Percentiles rank a stretch among this genome's conserved stretches.
Evolutionary conservation across 257 asterid species (phyloP).

Genomic region (Echites panduratus): DNA sequence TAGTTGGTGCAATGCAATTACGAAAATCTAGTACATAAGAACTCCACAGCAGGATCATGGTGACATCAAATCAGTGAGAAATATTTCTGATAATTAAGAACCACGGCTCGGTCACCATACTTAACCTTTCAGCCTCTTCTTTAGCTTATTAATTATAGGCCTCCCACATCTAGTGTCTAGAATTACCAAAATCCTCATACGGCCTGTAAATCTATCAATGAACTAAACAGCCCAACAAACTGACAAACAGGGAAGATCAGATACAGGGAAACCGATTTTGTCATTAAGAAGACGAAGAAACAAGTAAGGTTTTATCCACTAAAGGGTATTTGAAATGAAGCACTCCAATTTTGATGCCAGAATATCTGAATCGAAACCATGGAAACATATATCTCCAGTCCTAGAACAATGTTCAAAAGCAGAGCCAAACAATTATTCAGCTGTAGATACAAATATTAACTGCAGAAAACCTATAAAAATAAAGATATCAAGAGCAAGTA

Average conservation of each 20-base stretch:
- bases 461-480: neutral
- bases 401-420: neutral
- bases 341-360: too few relatives aligned
- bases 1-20: too few relatives aligned
- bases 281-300: neutral
- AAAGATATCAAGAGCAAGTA: too few relatives aligned
- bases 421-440: neutral
- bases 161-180: neutral
- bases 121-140: neutral
- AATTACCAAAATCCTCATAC: neutral
- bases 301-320: neutral
- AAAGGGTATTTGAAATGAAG: neutral
- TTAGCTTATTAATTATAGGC: neutral
- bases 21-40: too few relatives aligned
- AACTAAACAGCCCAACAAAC: neutral
- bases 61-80: too few relatives aligned
- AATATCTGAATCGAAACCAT: neutral
- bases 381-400: neutral
- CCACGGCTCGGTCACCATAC: too few relatives aligned
- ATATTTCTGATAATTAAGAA: too few relatives aligned
- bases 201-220: neutral
- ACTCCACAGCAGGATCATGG: too few relatives aligned
- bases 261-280: neutral
- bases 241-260: neutral
- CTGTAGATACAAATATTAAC: neutral